phyloP scores from a whole-genome alignment of 371 early-diverging fungal species.

The Rhizopus microsporus region DNA sequence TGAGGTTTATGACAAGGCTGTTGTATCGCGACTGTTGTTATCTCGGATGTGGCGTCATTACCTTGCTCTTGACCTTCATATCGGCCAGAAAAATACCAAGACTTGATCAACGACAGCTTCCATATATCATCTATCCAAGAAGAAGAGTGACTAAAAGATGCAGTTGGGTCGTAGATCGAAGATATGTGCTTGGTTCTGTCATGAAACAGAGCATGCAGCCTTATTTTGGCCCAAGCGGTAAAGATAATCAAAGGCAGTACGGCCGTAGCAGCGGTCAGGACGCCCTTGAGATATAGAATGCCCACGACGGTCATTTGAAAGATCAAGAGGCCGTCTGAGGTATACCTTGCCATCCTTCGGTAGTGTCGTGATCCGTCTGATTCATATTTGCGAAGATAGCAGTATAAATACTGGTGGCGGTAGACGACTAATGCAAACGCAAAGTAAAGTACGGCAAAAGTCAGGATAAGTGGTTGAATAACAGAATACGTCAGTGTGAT shows the following conservation, averaged over 20 bases:
- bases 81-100: constrained; percentile 40
- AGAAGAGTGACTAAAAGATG: not conserved
- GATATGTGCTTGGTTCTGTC: constrained; percentile 38
- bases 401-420: constrained; percentile 81
- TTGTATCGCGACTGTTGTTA: constrained; percentile 10
- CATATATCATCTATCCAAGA: constrained; percentile 37
- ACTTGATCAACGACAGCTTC: constrained; percentile 35
- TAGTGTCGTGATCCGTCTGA: constrained; percentile 74
- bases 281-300: constrained; percentile 63
- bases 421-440: constrained; percentile 71
- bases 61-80: constrained; percentile 22
- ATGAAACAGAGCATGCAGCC: constrained; percentile 47
- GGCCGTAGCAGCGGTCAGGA: constrained; percentile 42
- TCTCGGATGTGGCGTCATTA: not conserved
- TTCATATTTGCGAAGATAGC: constrained; percentile 87
- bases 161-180: no score
- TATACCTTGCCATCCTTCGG: constrained; percentile 77
- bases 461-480: constrained; percentile 83
- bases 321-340: constrained; percentile 76
- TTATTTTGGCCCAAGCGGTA: constrained; percentile 56
- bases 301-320: constrained; percentile 89
- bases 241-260: constrained; percentile 50
- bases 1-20: not conserved
- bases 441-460: constrained; percentile 80
- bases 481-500: constrained; percentile 87